A percentile compares a stretch with the other conserved stretches of the same genome.
Evolutionary conservation across 2,329 filamentous ascomycete species (phyloP).

Genomic region (Fusarium miscanthi): DNA sequence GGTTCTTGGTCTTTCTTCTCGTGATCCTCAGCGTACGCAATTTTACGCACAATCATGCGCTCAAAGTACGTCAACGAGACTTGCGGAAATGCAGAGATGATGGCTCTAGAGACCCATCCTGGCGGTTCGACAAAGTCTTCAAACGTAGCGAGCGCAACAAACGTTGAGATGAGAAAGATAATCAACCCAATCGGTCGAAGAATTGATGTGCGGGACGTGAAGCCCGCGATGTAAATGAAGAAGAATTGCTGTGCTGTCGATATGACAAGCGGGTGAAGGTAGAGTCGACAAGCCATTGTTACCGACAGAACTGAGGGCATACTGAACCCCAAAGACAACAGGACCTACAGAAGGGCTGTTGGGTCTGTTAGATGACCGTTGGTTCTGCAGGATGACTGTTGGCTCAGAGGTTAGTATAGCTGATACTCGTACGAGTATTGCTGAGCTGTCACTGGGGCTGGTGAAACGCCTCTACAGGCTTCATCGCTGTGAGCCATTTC

Average conservation of each 20-base stretch:
- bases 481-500: neutral
- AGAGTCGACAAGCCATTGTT: slow-evolving; percentile 31
- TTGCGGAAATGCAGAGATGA: slow-evolving; percentile 35
- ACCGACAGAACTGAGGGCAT: neutral
- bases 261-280: slow-evolving; percentile 32
- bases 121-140: slow-evolving; percentile 32
- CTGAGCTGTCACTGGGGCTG: neutral
- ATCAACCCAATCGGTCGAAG: slow-evolving; percentile 33
- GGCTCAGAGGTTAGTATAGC: neutral
- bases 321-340: neutral
- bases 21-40: slow-evolving; percentile 9
- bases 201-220: slow-evolving; percentile 25
- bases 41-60: slow-evolving; percentile 38
- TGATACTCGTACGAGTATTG: neutral
- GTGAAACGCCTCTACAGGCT: neutral
- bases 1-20: slow-evolving; percentile 7
- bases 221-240: slow-evolving; percentile 40
- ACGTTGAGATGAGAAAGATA: slow-evolving; percentile 32
- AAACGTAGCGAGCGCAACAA: slow-evolving; percentile 28
- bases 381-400: neutral
- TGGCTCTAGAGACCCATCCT: slow-evolving; percentile 36
- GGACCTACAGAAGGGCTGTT: neutral
- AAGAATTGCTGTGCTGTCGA: slow-evolving; percentile 37
- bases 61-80: slow-evolving; percentile 39
- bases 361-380: neutral